Base-by-base conservation (phyloP, 164 flowering plant genomes). In the Aristolochia californica region DNA sequence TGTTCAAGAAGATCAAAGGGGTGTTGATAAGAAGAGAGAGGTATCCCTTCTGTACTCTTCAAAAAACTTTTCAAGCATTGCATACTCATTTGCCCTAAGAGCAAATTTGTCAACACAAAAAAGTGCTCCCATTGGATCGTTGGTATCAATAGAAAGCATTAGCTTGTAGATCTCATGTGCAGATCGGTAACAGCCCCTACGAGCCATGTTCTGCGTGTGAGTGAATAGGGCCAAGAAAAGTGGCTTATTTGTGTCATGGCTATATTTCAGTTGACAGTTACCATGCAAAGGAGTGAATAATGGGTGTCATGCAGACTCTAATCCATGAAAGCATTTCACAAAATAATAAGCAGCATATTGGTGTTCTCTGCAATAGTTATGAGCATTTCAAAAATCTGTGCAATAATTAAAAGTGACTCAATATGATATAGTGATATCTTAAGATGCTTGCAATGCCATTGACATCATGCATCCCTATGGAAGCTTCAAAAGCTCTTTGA, bases 281-380 rank as follows among this genome's bases (percentile, higher is more conserved):
- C 81, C 88, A 66, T 77, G 83, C 60, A 87, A 71, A 1, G 94
- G 88, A 53, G 70, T 82, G 75, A 91, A 91, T 76, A 75, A 66
- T 13, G 95, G 91, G 70, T 85, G 83, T 95, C 95, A 91, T 43
- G 97, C 95, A 78, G 97, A 88, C 67, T 91, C 98, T 74, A 88
- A 55, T 40, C 82, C 97, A 76, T 76, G 88, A 62, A 91, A 75
- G 73, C 87, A 77, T 70, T 82, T 87, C 5, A 80, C 79, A 58
- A 77, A 69, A 44, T 75, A 69, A 73, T 91, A 89, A 22, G 93
- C 84, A 15, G 97, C 76, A 75, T 74, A 68, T 63, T 91, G 87
- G 65, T 78, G 94, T 43, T 91, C 27, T 91, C 95, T 24, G 98
- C 93, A 65, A 87, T 76, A 44, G 98, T 80, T n/a, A n/a, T n/a